Evolutionary conservation across 1,139 yeast genomes (phyloP), one percentile per base, ranked within the genome.

Genomic region (Suhomyces chickasaworum): DNA sequence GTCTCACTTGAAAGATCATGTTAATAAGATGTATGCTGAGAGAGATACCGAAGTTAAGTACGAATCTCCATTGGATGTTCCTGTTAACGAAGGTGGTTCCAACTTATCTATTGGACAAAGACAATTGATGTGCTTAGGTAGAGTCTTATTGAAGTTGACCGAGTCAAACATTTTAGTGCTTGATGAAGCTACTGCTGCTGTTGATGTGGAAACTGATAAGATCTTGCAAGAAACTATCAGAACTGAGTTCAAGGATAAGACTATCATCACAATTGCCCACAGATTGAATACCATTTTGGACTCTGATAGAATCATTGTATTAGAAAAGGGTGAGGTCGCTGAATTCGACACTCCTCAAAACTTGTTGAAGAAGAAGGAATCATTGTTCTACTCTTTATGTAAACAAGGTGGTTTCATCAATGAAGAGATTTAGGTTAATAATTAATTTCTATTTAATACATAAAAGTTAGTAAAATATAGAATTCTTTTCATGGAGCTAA

Each of bases 111-210:
- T 88, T 44, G 97, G 97, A 16, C 97, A 90, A 69, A 80, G 96
- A 57, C 97, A 90, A 66, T 76, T 90, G 62, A 84, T 90, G 84
- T 89, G 96, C 65, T 76, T 90, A 53, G 96, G 97, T 0, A 78
- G 97, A 59, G 97, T 96, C 0, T 70, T 91, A 53, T 75, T 89
- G 56, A 85, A 88, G 44, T 51, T 56, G 44, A 47, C 44, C 4
- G 86, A 89, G 21, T 83, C 95, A 4, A 83, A 83, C 54, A 81
- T 91, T 40, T 74, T 90, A 52, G 89, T 90, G 7, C 73, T 91
- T 56, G 99, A 93, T 65, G 99, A 93, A 69, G 98, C 98, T 12
- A 91, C 98, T 3, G 97, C 98, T 2, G 96, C 97, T 2, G 97
- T 93, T 42, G 99, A 93, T 66, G 97, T 90, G 27, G 95, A 90